phyloP scores from a whole-genome alignment of 2,329 filamentous ascomycete species.

The Podosphaera fusca region DNA sequence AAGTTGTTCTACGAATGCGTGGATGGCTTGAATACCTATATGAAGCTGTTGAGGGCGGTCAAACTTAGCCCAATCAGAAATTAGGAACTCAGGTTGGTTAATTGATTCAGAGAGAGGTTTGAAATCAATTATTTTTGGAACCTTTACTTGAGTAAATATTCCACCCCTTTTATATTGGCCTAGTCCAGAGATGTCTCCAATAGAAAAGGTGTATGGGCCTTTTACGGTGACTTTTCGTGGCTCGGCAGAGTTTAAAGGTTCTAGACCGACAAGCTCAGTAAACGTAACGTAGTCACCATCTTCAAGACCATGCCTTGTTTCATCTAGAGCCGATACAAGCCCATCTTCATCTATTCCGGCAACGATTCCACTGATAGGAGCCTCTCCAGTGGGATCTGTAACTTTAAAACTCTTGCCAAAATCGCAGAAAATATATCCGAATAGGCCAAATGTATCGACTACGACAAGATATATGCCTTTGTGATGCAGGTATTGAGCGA shows the following conservation, averaged over 20 bases:
- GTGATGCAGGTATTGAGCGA: constrained; percentile 82
- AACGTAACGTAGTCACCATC: constrained; percentile 96
- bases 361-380: constrained; percentile 66
- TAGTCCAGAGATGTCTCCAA: constrained; percentile 72
- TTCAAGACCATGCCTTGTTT: constrained; percentile 82
- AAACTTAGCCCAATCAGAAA: constrained; percentile 95
- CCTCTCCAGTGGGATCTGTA: constrained; percentile 76
- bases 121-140: constrained; percentile 86
- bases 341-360: constrained; percentile 78
- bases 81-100: constrained; percentile 68
- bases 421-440: constrained; percentile 90
- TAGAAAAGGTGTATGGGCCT: constrained; percentile 91
- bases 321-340: constrained; percentile 76
- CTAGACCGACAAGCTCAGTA: constrained; percentile 80
- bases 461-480: constrained; percentile 82
- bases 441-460: constrained; percentile 77
- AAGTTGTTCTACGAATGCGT: constrained; percentile 58
- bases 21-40: constrained; percentile 75
- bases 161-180: constrained; percentile 77
- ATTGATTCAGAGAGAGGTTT: constrained; percentile 56
- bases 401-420: constrained; percentile 88
- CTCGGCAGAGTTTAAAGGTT: constrained; percentile 57
- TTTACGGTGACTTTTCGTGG: constrained; percentile 85
- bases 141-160: constrained; percentile 89
- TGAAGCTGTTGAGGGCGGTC: constrained; percentile 85